These are phyloP conservation scores for Neonothopanus nambi DNA, from an alignment of 1,284 basidiomycete species.

Conservation along the genomic window DNA sequence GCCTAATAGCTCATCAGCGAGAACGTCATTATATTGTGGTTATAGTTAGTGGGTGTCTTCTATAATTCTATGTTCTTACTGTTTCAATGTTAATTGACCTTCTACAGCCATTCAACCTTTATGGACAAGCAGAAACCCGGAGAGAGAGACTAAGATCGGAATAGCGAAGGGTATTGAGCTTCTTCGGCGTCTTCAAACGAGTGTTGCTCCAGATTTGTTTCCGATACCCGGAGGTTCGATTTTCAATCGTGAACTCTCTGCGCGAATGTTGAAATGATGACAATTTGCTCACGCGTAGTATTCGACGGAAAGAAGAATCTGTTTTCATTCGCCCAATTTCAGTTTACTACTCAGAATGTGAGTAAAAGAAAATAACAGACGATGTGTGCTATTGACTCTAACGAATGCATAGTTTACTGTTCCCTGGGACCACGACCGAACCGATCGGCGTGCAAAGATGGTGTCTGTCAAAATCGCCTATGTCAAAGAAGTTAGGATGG, in stretches of 20 bases:
- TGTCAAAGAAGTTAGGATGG: conserved; percentile 1
- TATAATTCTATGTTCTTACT: conserved; percentile 5
- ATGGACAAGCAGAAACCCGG: not conserved
- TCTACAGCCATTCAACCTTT: conserved; percentile 12
- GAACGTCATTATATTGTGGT: no score
- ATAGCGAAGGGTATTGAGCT: conserved; percentile 28
- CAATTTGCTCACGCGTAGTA: conserved; percentile 21
- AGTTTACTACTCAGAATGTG: conserved; percentile 23
- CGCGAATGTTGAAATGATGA: not conserved
- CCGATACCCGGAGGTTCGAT: conserved; percentile 25
- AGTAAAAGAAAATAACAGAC: conserved; percentile 6
- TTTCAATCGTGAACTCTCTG: not conserved
- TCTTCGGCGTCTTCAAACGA: conserved; percentile 28
- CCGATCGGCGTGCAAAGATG: not conserved
- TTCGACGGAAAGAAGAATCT: conserved; percentile 37
- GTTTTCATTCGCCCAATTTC: conserved; percentile 27
- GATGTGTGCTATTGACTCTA: conserved; percentile 9
- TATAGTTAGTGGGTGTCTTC: conserved; percentile 11
- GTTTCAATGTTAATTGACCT: not conserved
- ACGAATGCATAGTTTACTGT: conserved; percentile 1
- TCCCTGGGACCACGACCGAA: conserved; percentile 3
- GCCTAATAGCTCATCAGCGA: not conserved
- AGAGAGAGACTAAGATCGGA: conserved; percentile 18
- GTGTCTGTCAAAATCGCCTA: not conserved
- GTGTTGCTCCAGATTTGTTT: conserved; percentile 25